Conservation (phyloP, 441 rosid genomes). For the Bruguiera hainesii region DNA sequence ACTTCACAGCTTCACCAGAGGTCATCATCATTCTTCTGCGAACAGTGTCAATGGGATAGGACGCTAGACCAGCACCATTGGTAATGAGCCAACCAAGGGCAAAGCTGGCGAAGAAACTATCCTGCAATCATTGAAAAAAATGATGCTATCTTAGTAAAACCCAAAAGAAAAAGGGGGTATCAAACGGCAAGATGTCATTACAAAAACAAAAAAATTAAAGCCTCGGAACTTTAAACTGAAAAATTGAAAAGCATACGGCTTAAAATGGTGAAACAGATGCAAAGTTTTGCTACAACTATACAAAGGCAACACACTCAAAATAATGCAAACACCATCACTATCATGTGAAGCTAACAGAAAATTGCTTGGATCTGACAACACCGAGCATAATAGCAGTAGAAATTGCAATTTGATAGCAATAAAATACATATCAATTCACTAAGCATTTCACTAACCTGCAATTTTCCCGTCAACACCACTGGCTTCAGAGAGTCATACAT, state of each 20-base stretch:
- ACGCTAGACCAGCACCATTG: slow-evolving; percentile 84
- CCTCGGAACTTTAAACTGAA: not conserved
- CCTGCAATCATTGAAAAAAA: slow-evolving; percentile 36
- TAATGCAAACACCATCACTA: too few relatives aligned
- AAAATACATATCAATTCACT: not conserved
- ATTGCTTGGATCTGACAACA: too few relatives aligned
- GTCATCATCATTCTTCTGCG: slow-evolving; percentile 99
- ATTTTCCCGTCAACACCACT: slow-evolving; percentile 56
- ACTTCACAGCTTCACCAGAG: slow-evolving; percentile 93
- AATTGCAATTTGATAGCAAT: too few relatives aligned
- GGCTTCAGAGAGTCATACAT: slow-evolving; percentile 92
- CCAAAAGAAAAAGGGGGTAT: not conserved
- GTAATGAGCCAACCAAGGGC: slow-evolving; percentile 92
- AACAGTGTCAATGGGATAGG: slow-evolving; percentile 90
- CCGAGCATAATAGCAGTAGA: too few relatives aligned
- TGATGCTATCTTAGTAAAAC: not conserved
- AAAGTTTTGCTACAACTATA: too few relatives aligned
- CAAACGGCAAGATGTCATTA: too few relatives aligned
- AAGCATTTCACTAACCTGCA: slow-evolving; percentile 45
- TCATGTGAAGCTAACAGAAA: too few relatives aligned
- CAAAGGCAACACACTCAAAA: too few relatives aligned
- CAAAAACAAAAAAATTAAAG: too few relatives aligned
- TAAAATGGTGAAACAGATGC: too few relatives aligned
- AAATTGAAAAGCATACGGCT: not conserved
- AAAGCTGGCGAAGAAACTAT: slow-evolving; percentile 92